Base-by-base conservation (phyloP, 2,329 filamentous ascomycete species). In the Talaromyces sp. region DNA sequence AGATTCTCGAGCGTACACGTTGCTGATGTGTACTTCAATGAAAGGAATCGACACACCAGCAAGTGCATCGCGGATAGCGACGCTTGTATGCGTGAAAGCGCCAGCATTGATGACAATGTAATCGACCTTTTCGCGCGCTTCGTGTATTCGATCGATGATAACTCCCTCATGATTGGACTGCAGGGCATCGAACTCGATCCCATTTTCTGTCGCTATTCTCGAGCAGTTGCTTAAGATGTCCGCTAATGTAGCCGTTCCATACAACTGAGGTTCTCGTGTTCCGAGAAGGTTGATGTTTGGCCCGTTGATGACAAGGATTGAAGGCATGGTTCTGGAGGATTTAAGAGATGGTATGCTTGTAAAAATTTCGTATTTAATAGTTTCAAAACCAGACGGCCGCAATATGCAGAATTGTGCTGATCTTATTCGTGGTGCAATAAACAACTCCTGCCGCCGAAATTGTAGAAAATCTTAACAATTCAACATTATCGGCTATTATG, bases 201-300 rank as follows among this genome's bases (percentile, higher is more conserved):
- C 85, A 67, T 88, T 86, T 0, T 77, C 66, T 60, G 79, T 72
- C 22, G 84, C 83, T 22, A 62, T 62, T 41, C 27, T 43, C 16
- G 22, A 19, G 10, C 60, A 63, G 13, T 78, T 70, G 1, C 75
- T 65, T 54, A 86, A 81, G 19, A 93, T 83, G 68, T 91, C 85
- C 22, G 79, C 60, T 11, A 93, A 85, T 0, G 90, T 92, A 0
- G 87, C 87, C 67, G 81, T 82, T 73, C 90, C 90, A 79, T 93
- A 93, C 71, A 92, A 83, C 31, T 86, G 79, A 19, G 90, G 90
- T 75, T 94, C 90, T 22, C 90, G 84, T 10, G 86, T 89, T 39
- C 90, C 90, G 31, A 93, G 84, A 63, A 93, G 88, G 79, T 93
- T 93, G 71, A 93, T 88, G 76, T 93, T 93, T 39, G 90, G 89